Conservation (phyloP, 768 basidiomycete species). For the Leccinum subtestaceum region DNA sequence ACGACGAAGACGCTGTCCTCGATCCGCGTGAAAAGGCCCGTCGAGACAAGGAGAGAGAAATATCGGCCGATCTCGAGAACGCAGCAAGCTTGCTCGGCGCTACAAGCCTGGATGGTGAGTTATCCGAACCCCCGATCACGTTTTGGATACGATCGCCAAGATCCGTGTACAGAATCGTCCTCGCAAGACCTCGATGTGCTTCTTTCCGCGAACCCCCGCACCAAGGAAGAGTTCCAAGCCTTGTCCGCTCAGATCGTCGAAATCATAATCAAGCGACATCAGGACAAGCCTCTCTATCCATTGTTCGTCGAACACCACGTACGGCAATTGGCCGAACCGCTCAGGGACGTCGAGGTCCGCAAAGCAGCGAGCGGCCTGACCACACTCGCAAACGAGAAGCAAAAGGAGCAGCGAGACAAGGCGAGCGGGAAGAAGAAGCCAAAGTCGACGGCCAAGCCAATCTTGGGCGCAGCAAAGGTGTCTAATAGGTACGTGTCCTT, state of each 20-base stretch:
- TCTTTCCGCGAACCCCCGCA: conserved; percentile 76
- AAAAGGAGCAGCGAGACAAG: conserved; percentile 84
- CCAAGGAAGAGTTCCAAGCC: conserved; percentile 82
- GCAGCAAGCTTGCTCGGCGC: conserved; percentile 80
- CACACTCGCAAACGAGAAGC: conserved; percentile 92
- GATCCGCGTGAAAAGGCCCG: conserved; percentile 79
- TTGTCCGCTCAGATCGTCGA: conserved; percentile 76
- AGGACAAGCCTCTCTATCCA: conserved; percentile 78
- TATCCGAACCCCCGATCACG: neutral
- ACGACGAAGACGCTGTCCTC: conserved; percentile 70
- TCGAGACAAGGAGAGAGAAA: conserved; percentile 74
- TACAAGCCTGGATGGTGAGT: conserved; percentile 59
- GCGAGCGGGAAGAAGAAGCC: conserved; percentile 88
- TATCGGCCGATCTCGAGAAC: conserved; percentile 84
- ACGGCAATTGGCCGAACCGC: conserved; percentile 66
- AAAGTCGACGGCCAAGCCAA: conserved; percentile 69
- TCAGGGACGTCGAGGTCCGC: conserved; percentile 89
- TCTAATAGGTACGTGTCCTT: conserved; percentile 50
- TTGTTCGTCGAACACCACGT: conserved; percentile 83
- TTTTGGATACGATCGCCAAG: neutral
- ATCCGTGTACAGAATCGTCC: conserved; percentile 51
- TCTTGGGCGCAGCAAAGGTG: conserved; percentile 68
- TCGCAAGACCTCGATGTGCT: conserved; percentile 67
- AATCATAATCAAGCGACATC: conserved; percentile 72
- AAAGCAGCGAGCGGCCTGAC: conserved; percentile 85